Base-by-base conservation (phyloP, 2,329 filamentous ascomycete species). In the Calonectria honghensis region DNA sequence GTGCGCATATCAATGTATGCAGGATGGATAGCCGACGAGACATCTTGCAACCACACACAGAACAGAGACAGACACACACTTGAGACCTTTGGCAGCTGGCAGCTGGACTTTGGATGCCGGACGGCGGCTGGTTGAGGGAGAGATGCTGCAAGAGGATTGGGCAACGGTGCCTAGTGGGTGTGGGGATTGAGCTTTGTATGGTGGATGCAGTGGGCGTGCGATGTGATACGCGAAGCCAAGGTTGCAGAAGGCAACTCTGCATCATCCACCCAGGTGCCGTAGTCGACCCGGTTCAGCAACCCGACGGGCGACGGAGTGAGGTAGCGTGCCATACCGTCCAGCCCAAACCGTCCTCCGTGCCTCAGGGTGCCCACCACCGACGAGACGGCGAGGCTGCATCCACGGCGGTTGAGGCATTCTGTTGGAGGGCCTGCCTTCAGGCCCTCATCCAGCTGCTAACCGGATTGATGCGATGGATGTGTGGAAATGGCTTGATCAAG, bases 61-160 rank as follows among this genome's bases (percentile, higher is more conserved):
- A 48, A 11, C 13, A 35, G 54, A 70, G n/a, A 63, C 67, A 41
- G 63, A 39, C 61, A 39, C 61, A 39, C 45, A 35, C 39, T 65
- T 64, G 48, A 69, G 20, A 64, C 72, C 41, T 52, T 52, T 68
- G 16, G 41, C 20, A 63, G 72, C 32, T 54, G 16, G 31, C 41
- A 61, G 20, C 75, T 76, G 75, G 73, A 73, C 68, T 75, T 67
- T 75, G 24, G 51, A 48, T 67, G 50, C 59, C 27, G 31, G 61
- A 72, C 63, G 76, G 68, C 61, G 68, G 76, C 70, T 41, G 65
- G 64, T 50, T 52, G 61, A 70, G 59, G 39, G 67, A 66, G 75
- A 71, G 75, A 78, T 78, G 70, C 77, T 63, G 48, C 51, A 64
- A 77, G 77, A 73, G 77, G 77, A 63, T 74, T 79, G 75, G 78